Evolutionary conservation across 805 yeast genomes (phyloP).

Genomic region (Yarrowia phangngaensis): DNA sequence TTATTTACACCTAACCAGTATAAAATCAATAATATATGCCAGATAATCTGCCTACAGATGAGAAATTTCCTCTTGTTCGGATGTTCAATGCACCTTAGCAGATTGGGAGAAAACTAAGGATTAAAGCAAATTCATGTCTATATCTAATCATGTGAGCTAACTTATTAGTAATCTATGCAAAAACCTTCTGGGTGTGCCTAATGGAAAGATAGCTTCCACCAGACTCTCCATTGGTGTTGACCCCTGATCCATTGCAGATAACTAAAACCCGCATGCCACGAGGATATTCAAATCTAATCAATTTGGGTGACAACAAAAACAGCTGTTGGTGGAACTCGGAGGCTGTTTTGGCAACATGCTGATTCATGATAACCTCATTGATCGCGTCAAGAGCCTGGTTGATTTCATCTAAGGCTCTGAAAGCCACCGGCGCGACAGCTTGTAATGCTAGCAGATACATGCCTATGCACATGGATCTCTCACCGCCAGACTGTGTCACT

Average conservation of each 20-base stretch:
- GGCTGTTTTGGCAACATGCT: constrained; percentile 14
- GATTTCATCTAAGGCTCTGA: constrained; percentile 94
- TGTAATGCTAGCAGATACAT: constrained; percentile 87
- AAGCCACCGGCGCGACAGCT: constrained; percentile 82
- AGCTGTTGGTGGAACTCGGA: not conserved
- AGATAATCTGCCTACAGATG: too few relatives aligned
- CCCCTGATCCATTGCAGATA: constrained; percentile 22
- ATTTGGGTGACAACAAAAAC: constrained; percentile 24
- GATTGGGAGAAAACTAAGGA: too few relatives aligned
- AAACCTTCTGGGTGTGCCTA: not conserved
- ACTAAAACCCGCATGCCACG: constrained; percentile 2
- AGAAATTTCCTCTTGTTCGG: too few relatives aligned
- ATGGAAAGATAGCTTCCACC: not conserved
- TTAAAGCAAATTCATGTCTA: too few relatives aligned
- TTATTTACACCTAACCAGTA: too few relatives aligned
- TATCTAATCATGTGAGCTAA: too few relatives aligned
- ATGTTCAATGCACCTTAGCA: too few relatives aligned
- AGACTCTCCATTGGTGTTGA: not conserved
- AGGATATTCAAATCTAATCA: constrained; percentile 17
- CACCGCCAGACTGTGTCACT: constrained; percentile 97
- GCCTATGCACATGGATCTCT: constrained; percentile 91
- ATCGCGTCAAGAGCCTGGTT: constrained; percentile 98
- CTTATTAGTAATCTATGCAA: too few relatives aligned
- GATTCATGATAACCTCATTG: constrained; percentile 51
- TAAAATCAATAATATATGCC: too few relatives aligned